phyloP scores from a whole-genome alignment of 1,284 basidiomycete genomes.

The Moesziomyces aphidis region DNA sequence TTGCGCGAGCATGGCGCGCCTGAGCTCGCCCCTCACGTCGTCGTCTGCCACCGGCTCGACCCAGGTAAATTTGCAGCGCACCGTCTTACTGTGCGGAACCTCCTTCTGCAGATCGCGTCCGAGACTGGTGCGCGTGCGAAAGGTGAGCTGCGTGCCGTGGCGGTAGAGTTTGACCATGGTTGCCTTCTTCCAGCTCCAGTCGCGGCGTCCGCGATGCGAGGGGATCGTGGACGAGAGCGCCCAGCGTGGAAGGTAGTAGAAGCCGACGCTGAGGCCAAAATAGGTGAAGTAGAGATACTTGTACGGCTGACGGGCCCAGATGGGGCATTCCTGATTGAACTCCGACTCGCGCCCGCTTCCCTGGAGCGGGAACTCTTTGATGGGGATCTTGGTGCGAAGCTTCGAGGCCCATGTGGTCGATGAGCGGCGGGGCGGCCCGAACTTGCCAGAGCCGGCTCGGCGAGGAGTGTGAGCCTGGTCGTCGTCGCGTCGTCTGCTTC shows the following conservation, averaged over 20 bases:
- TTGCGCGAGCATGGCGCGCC: constrained; percentile 52
- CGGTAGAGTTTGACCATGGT: constrained; percentile 58
- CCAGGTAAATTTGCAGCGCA: constrained; percentile 58
- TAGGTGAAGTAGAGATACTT: constrained; percentile 59
- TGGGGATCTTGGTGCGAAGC: constrained; percentile 44
- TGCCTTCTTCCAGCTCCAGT: constrained; percentile 62
- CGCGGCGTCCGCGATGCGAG: constrained; percentile 39
- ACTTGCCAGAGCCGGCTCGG: constrained; percentile 1
- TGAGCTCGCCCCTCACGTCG: constrained; percentile 56
- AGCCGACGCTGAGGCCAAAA: constrained; percentile 58
- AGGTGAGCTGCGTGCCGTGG: constrained; percentile 57
- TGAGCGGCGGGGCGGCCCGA: constrained; percentile 16
- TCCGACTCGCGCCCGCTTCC: constrained; percentile 56
- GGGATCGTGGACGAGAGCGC: constrained; percentile 45
- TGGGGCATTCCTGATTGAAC: constrained; percentile 52
- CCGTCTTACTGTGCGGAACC: constrained; percentile 57
- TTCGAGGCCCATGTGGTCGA: constrained; percentile 44
- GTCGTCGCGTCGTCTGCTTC: constrained; percentile 4
- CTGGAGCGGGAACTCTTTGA: constrained; percentile 61
- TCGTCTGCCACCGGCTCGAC: constrained; percentile 44
- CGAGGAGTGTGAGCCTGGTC: not conserved
- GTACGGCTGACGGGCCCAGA: constrained; percentile 59
- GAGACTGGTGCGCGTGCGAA: constrained; percentile 56
- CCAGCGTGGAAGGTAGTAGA: constrained; percentile 53
- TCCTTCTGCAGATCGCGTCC: constrained; percentile 48